These are phyloP conservation scores for Jamesozyma rosinii DNA, from an alignment of 805 yeast genomes.

Conservation along the genomic window DNA sequence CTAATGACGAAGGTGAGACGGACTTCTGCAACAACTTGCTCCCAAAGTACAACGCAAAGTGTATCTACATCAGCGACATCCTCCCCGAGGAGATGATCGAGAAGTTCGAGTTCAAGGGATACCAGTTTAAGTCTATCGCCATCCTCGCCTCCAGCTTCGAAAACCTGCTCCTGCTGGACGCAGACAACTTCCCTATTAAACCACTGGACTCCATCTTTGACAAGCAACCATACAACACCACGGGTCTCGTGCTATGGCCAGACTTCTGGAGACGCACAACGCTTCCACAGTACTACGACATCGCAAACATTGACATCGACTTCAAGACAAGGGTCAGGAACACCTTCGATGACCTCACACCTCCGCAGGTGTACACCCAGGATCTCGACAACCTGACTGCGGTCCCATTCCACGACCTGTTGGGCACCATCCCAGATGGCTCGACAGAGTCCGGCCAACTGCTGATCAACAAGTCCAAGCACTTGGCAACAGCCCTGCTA, in stretches of 20 bases:
- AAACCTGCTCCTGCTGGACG: conserved; percentile 60
- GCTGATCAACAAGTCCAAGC: conserved; percentile 51
- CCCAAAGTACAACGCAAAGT: conserved; percentile 54
- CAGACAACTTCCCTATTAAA: conserved; percentile 65
- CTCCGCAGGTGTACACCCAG: conserved; percentile 20
- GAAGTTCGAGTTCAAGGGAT: conserved; percentile 39
- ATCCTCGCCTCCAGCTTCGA: conserved; percentile 65
- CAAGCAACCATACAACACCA: conserved; percentile 39
- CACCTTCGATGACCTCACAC: conserved; percentile 30
- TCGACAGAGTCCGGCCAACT: conserved; percentile 67
- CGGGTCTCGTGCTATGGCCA: conserved; percentile 63
- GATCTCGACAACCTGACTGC: conserved; percentile 20
- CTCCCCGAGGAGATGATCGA: conserved; percentile 37
- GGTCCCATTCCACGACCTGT: conserved; percentile 48
- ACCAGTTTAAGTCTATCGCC: conserved; percentile 64
- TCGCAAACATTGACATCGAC: conserved; percentile 50
- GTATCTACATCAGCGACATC: conserved; percentile 45
- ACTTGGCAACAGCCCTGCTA: conserved; percentile 48
- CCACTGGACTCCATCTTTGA: conserved; percentile 54
- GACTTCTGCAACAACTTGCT: conserved; percentile 54
- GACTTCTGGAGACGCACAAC: conserved; percentile 85
- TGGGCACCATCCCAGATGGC: conserved; percentile 59
- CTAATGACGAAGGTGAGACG: conserved; percentile 54
- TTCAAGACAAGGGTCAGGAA: conserved; percentile 32
- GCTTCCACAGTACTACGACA: conserved; percentile 59